These are phyloP conservation scores for Fomitopsis pinicola DNA, from an alignment of 1,284 basidiomycete genomes.

Conservation along the genomic window DNA sequence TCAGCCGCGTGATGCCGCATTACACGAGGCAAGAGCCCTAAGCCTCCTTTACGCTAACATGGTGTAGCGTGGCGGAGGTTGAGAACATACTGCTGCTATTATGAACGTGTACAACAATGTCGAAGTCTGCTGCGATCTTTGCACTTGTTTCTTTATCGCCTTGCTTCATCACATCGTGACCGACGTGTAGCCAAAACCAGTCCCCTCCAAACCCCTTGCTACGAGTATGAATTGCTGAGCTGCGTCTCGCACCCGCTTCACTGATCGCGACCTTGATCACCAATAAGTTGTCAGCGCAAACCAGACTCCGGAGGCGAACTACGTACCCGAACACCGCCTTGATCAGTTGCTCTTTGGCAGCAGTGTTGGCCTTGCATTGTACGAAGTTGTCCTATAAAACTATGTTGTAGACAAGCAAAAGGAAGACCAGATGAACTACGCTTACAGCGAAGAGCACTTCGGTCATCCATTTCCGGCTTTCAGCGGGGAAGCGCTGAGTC, in stretches of 20 bases:
- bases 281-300: not conserved
- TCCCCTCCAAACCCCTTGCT: constrained; percentile 71
- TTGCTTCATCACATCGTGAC: constrained; percentile 25
- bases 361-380: constrained; percentile 55
- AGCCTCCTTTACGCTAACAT: not conserved
- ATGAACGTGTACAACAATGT: not conserved
- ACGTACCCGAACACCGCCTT: constrained; percentile 67
- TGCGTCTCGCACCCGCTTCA: constrained; percentile 64
- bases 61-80: not conserved
- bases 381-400: constrained; percentile 56
- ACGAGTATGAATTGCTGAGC: constrained; percentile 74
- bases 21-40: not conserved
- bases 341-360: constrained; percentile 76
- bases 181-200: constrained; percentile 67
- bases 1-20: not conserved
- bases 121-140: not conserved
- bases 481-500: constrained; percentile 48
- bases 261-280: constrained; percentile 49
- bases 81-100: not conserved
- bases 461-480: constrained; percentile 65
- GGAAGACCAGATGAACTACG: not conserved
- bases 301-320: not conserved
- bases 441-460: constrained; percentile 69
- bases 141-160: not conserved
- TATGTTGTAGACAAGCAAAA: not conserved